Evolutionary conservation across 2,329 filamentous ascomycete species (phyloP).

Genomic region (Clarireedia sp.): DNA sequence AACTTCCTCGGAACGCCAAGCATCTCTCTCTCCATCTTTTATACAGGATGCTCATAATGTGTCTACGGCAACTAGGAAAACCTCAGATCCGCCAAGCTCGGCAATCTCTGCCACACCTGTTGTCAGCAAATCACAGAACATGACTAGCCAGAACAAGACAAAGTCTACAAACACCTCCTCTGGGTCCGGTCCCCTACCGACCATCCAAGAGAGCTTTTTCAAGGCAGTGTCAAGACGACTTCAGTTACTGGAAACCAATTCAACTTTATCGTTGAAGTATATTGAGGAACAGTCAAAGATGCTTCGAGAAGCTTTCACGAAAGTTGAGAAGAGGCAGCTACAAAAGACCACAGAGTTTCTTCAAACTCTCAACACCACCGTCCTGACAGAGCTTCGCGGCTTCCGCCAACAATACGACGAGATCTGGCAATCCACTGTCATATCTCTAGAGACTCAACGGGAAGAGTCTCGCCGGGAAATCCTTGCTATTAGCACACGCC

Average conservation of each 20-base stretch:
- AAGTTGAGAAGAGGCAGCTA: slow-evolving; percentile 80
- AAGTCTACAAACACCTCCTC: slow-evolving; percentile 34
- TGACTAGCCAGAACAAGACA: slow-evolving; percentile 16
- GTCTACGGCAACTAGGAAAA: slow-evolving; percentile 9
- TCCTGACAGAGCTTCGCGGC: slow-evolving; percentile 69
- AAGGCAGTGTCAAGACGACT: slow-evolving; percentile 92
- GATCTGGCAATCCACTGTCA: slow-evolving; percentile 90
- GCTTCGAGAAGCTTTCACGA: slow-evolving; percentile 76
- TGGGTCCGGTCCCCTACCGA: slow-evolving; percentile 54
- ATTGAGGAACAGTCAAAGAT: slow-evolving; percentile 94
- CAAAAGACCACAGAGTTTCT: slow-evolving; percentile 77
- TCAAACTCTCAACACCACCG: slow-evolving; percentile 76
- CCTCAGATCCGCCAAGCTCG: slow-evolving; percentile 8
- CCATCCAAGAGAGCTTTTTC: slow-evolving; percentile 96
- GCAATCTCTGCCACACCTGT: slow-evolving; percentile 9
- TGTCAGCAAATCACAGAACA: slow-evolving; percentile 16
- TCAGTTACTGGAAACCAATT: slow-evolving; percentile 84
- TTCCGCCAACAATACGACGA: slow-evolving; percentile 87
- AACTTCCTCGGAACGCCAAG: not conserved
- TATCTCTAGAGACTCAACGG: slow-evolving; percentile 82
- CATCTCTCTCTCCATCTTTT: not conserved
- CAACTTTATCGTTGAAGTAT: slow-evolving; percentile 86
- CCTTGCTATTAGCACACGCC: slow-evolving; percentile 67
- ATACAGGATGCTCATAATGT: not conserved
- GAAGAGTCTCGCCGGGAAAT: slow-evolving; percentile 79